Evolutionary conservation across 495 filamentous ascomycete species (phyloP).

Genomic region (Hypoxylon intermedium): DNA sequence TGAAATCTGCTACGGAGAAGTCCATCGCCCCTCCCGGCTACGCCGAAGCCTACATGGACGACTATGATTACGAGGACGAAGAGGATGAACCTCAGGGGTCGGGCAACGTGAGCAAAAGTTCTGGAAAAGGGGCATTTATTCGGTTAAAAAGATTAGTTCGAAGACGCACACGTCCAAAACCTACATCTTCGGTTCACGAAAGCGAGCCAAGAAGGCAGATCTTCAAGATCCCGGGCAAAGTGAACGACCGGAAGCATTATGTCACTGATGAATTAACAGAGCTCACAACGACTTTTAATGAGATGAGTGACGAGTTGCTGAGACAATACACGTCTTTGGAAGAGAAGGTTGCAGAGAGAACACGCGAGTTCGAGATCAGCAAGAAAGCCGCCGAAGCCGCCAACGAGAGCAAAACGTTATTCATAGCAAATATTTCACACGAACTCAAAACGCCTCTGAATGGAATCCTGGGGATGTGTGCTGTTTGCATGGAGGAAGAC

Average conservation of each 20-base stretch:
- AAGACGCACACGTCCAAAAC: slow-evolving; percentile 36
- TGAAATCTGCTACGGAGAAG: slow-evolving; percentile 79
- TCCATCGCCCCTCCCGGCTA: slow-evolving; percentile 71
- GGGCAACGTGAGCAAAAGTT: slow-evolving; percentile 46
- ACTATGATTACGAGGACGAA: slow-evolving; percentile 50
- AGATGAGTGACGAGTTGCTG: slow-evolving; percentile 89
- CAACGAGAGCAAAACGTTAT: slow-evolving; percentile 92
- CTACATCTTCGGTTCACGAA: slow-evolving; percentile 47
- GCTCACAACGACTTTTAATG: slow-evolving; percentile 85
- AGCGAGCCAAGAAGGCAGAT: slow-evolving; percentile 57
- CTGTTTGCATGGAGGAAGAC: slow-evolving; percentile 89
- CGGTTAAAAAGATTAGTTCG: slow-evolving; percentile 47
- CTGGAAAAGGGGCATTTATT: slow-evolving; percentile 48
- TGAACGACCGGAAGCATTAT: slow-evolving; percentile 74
- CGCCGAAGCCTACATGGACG: slow-evolving; percentile 52
- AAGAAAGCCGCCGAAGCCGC: slow-evolving; percentile 91
- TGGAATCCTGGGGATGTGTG: slow-evolving; percentile 91
- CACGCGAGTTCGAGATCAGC: slow-evolving; percentile 81
- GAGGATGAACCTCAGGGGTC: slow-evolving; percentile 46
- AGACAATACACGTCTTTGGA: slow-evolving; percentile 85
- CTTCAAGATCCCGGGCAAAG: slow-evolving; percentile 85
- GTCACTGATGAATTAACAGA: slow-evolving; percentile 89
- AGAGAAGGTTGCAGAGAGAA: slow-evolving; percentile 82
- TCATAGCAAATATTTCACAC: slow-evolving; percentile 95
- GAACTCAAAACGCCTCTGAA: slow-evolving; percentile 93